Base-by-base conservation (phyloP, 2,329 filamentous ascomycete species). In the Arachnomyces sp. region DNA sequence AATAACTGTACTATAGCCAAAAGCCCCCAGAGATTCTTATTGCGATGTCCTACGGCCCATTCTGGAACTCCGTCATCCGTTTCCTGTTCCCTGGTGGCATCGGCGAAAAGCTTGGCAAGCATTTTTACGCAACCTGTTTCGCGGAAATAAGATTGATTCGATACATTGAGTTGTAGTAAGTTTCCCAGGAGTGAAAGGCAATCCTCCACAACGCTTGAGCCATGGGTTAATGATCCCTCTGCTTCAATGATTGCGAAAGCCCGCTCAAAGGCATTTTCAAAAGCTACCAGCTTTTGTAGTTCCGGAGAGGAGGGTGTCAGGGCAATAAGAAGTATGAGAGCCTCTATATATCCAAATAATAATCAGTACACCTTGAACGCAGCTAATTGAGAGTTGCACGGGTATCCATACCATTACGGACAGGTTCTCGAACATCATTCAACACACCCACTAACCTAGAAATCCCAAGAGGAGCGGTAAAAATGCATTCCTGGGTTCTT, bases 201-300 rank as follows among this genome's bases (percentile, higher is more conserved):
- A 61, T 98, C 92, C 62, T 96, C 90, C 3, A 95, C 85, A 9
- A 86, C 77, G 45, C 90, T 83, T 31, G 86, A 87, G 12, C 92
- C 92, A 52, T 93, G 82, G 3, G 74, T 74, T 33, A 98, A 68
- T 2, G 82, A 84, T 0, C 92, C 92, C 54, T 98, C 92, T 1
- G 74, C 70, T 49, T 82, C 76, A 39, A 98, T 85, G 39, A 96
- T 81, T 33, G 73, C 73, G 59, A 96, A 95, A 17, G 93, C 70
- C 32, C 83, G 80, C 45, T 92, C 87, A 53, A 95, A 96, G 0
- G 89, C 86, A 70, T 87, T 90, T 55, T 95, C 88, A 51, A 95
- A 96, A 0, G 88, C 92, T 16, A 96, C 89, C 2, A 96, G 74
- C 61, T 96, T 96, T 59, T 96, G 89, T 38, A 98, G 77, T 53